Base-by-base conservation (phyloP, 179 eudicot species). In the Silene noctiflora region DNA sequence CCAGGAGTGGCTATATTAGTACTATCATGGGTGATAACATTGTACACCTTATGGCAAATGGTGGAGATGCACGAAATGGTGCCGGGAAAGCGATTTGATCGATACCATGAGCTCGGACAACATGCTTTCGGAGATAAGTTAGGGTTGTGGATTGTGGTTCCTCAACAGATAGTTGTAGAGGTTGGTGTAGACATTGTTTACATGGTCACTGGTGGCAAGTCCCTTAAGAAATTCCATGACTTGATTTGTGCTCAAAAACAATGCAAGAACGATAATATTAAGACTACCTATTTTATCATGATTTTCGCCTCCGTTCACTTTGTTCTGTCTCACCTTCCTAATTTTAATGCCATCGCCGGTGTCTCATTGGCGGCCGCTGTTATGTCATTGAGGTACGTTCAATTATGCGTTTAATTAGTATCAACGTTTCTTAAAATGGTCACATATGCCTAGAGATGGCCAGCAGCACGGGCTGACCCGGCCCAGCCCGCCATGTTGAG, bases 1-100 rank as follows among this genome's bases (percentile, higher is more conserved):
- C 87, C 87, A 0, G 87, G 87, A 55, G 81, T 84, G 59, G 84
- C 39, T 0, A 42, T 84, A 17, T 65, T 84, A 39, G 76, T 84
- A 46, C 14, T 84, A 27, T 84, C 87, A 56, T 84, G 87, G 87
- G 31, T 84, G 25, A 82, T 84, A 35, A 84, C 87, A 2, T 69
- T 84, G 14, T 84, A 84, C 85, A 84, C 87, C 7, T 74, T 84
- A 25, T 84, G 87, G 87, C 87, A 84, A 20, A 84, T 84, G 87
- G 87, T 84, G 72, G 87, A 84, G 73, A 84, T 84, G 87, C 87
- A 84, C 24, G 87, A 84, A 61, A 84, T 82, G 79, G 87, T 84
- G 12, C 87, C 87, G 0, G 87, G 87, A 14, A 84, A 74, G 72
- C 77, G 87, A 14, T 84, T 84, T 21, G 87, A 84, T 27, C 64